Evolutionary conservation across 257 asterid species (phyloP).

Genomic region (Scutellaria minor): DNA sequence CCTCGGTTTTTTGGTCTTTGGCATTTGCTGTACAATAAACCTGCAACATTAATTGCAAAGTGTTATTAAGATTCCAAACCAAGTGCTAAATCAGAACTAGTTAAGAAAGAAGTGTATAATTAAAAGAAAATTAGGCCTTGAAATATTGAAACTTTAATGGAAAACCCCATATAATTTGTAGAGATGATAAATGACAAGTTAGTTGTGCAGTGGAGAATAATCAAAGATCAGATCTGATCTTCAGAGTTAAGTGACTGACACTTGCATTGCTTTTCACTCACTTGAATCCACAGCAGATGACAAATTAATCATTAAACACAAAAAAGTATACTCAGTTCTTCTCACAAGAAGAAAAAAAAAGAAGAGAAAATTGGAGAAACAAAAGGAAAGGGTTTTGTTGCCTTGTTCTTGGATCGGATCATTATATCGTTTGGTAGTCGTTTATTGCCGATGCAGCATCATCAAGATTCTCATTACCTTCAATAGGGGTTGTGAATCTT

Average conservation of each 20-base stretch:
- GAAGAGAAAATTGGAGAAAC: background rate
- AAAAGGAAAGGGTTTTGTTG: slow-evolving; percentile 5
- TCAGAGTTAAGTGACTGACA: slow-evolving; percentile 40
- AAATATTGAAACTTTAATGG: too few species aligned
- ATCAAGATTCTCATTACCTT: slow-evolving; percentile 59
- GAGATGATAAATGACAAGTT: background rate
- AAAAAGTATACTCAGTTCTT: too few species aligned
- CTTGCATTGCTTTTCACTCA: background rate
- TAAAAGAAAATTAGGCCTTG: too few species aligned
- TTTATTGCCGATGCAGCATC: slow-evolving; percentile 66
- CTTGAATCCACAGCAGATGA: too few species aligned
- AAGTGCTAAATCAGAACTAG: too few species aligned
- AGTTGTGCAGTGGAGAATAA: background rate
- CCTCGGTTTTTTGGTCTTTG: background rate
- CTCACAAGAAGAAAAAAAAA: background rate
- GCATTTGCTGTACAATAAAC: background rate
- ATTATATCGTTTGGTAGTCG: slow-evolving; percentile 36
- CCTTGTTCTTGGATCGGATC: background rate
- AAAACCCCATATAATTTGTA: background rate
- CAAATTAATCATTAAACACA: too few species aligned
- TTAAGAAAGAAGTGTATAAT: background rate
- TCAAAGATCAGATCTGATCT: slow-evolving; percentile 40
- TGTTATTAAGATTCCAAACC: too few species aligned
- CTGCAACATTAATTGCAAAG: too few species aligned
- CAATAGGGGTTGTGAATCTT: slow-evolving; percentile 50